phyloP scores from a whole-genome alignment of 345 rosid species.

The Excoecaria agallocha region DNA sequence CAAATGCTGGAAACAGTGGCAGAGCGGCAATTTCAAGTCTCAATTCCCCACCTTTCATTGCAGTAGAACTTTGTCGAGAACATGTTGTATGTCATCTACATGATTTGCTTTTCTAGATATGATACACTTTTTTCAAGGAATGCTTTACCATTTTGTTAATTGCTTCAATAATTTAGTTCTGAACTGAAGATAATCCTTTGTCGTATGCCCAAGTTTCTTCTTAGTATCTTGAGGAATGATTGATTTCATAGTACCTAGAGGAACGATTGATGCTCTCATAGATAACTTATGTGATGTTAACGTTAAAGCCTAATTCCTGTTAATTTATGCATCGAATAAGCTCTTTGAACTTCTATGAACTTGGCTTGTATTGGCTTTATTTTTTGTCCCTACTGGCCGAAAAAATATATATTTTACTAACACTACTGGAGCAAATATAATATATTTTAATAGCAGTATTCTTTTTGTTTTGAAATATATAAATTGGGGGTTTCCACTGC shows the following conservation, averaged over 20 bases:
- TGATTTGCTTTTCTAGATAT: constrained; percentile 1
- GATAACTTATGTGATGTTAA: neutral
- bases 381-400: neutral
- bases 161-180: neutral
- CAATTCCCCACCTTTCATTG: constrained; percentile 70
- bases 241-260: neutral
- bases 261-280: neutral
- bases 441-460: no score
- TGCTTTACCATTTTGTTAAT: neutral
- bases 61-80: constrained; percentile 88
- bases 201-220: neutral
- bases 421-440: neutral
- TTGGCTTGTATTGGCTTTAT: neutral
- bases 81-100: constrained; percentile 59
- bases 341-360: neutral
- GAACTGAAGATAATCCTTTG: neutral
- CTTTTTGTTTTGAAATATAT: no score
- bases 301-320: neutral
- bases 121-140: neutral
- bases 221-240: neutral
- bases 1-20: constrained; percentile 79
- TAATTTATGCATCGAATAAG: neutral
- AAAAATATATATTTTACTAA: neutral
- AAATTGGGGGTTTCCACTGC: neutral
- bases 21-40: constrained; percentile 82